These are phyloP conservation scores for Fusarium piperis DNA, from an alignment of 2,329 filamentous ascomycete species.

Conservation along the genomic window DNA sequence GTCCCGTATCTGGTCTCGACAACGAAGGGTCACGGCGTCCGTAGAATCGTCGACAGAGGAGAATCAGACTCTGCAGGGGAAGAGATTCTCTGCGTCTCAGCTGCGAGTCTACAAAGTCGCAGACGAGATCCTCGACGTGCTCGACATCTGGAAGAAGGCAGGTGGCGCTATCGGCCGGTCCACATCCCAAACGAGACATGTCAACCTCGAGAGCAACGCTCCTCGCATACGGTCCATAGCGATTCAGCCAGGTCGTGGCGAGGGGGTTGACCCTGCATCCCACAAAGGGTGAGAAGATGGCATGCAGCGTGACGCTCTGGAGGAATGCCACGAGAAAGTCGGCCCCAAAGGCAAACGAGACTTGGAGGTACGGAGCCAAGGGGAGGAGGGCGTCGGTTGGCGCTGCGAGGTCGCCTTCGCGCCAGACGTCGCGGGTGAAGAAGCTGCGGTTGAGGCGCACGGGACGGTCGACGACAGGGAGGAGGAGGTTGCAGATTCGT, in stretches of 20 bases:
- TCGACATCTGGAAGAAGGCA: conserved; percentile 38
- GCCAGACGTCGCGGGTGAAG: conserved; percentile 48
- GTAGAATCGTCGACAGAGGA: conserved; percentile 50
- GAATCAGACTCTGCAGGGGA: conserved; percentile 43
- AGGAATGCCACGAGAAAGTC: conserved; percentile 51
- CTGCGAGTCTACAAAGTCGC: conserved; percentile 42
- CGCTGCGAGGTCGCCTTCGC: conserved; percentile 45
- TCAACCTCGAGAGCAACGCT: conserved; percentile 54
- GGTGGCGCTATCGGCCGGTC: conserved; percentile 36
- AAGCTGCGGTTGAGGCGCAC: conserved; percentile 43
- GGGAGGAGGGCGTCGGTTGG: conserved; percentile 39
- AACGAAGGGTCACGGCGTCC: conserved; percentile 27
- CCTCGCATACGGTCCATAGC: conserved; percentile 49
- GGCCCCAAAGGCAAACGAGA: conserved; percentile 49
- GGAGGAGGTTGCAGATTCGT: conserved; percentile 41
- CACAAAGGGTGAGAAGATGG: conserved; percentile 51
- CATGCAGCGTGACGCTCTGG: conserved; percentile 49
- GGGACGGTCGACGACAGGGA: conserved; percentile 36
- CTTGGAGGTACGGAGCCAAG: conserved; percentile 41
- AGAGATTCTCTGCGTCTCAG: conserved; percentile 29
- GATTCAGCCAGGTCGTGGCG: conserved; percentile 48
- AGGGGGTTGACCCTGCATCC: conserved; percentile 46
- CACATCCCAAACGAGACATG: conserved; percentile 50
- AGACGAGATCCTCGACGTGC: conserved; percentile 41
- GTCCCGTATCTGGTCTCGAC: neutral